These are phyloP conservation scores for Aspergillus texensis DNA, from an alignment of 2,329 filamentous ascomycete genomes.

Conservation along the genomic window DNA sequence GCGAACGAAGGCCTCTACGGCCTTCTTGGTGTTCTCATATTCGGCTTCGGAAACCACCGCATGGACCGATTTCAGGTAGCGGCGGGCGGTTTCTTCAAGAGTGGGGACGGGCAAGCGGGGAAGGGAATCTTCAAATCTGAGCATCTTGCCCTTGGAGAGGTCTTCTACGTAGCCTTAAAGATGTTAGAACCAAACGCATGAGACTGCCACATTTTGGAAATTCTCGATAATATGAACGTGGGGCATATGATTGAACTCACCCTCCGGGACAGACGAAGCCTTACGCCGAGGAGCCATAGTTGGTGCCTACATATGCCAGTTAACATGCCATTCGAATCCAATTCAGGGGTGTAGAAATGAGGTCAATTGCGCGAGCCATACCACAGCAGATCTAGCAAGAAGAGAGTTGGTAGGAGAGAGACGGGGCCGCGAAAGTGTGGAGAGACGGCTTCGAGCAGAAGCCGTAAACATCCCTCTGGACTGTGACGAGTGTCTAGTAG, in stretches of 20 bases:
- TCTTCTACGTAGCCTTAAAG: constrained; percentile 65
- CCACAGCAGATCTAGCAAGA: constrained; percentile 37
- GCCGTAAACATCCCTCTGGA: constrained; percentile 47
- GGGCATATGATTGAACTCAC: constrained; percentile 37
- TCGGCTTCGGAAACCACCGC: constrained; percentile 62
- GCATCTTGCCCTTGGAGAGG: constrained; percentile 63
- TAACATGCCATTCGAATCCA: neutral
- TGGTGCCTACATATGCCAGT: constrained; percentile 30
- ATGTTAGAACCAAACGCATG: neutral
- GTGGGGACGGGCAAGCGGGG: constrained; percentile 64
- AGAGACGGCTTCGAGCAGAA: constrained; percentile 47
- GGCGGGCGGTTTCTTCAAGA: constrained; percentile 65
- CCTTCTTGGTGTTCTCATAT: constrained; percentile 68
- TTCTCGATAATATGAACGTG: neutral
- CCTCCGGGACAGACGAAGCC: constrained; percentile 50
- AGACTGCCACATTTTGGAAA: neutral
- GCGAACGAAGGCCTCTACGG: constrained; percentile 83
- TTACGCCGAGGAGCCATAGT: constrained; percentile 47
- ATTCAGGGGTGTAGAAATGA: neutral
- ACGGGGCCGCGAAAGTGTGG: constrained; percentile 43
- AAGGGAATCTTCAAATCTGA: constrained; percentile 68
- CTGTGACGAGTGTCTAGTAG: constrained; percentile 17
- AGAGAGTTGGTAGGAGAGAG: constrained; percentile 36
- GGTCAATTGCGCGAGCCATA: constrained; percentile 22
- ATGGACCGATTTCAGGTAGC: constrained; percentile 69